These are phyloP conservation scores for Rhinocladiella similis DNA, from an alignment of 2,329 filamentous ascomycete genomes.

Conservation along the genomic window DNA sequence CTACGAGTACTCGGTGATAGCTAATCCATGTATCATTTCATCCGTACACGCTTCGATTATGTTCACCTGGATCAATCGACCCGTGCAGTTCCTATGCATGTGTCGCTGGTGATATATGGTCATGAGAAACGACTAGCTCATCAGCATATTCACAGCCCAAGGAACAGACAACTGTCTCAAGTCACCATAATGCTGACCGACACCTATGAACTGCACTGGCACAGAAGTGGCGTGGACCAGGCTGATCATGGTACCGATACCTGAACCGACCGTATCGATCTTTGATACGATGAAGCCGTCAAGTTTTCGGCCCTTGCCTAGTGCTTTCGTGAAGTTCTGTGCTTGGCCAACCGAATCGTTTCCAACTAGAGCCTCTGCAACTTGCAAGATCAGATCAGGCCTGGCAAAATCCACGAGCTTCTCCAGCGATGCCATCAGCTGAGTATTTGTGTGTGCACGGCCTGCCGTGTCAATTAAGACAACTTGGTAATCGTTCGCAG, in stretches of 20 bases:
- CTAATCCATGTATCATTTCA: not conserved
- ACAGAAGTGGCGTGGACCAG: constrained; percentile 98
- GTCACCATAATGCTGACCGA: constrained; percentile 68
- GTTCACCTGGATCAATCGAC: not conserved
- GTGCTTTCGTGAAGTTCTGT: constrained; percentile 91
- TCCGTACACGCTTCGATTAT: not conserved
- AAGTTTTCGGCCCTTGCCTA: constrained; percentile 75
- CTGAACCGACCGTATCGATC: constrained; percentile 98
- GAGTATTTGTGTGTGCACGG: constrained; percentile 89
- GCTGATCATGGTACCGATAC: constrained; percentile 93
- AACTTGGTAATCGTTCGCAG: constrained; percentile 78
- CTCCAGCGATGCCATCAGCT: constrained; percentile 93
- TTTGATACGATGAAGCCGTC: constrained; percentile 99
- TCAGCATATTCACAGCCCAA: constrained; percentile 57
- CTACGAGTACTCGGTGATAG: not conserved
- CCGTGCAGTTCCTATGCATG: too few relatives aligned
- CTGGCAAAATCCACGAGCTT: constrained; percentile 96
- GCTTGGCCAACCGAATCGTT: constrained; percentile 95
- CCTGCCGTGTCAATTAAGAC: constrained; percentile 97
- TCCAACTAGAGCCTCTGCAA: constrained; percentile 87
- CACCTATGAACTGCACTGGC: constrained; percentile 87
- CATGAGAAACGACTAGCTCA: constrained; percentile 7
- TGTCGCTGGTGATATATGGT: not conserved
- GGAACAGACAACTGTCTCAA: constrained; percentile 64
- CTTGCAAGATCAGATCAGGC: constrained; percentile 99